Percentiles rank a stretch among this genome's conserved stretches.
Conservation (phyloP, 2,329 filamentous ascomycete species). For the Cryphonectria nitschkei region DNA sequence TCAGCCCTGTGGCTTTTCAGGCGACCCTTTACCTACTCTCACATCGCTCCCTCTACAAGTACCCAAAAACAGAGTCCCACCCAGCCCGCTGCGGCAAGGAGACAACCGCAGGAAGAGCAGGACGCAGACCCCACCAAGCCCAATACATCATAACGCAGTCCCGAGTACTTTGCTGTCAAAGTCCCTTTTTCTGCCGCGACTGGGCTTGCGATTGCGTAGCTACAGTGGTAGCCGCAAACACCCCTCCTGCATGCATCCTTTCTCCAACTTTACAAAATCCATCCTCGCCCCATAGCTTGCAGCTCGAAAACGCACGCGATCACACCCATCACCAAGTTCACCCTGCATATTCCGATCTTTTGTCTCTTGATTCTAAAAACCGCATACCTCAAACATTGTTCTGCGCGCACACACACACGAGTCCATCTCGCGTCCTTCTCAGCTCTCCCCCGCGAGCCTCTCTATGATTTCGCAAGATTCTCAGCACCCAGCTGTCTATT, state of each 20-base stretch:
- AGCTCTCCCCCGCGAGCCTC: constrained; percentile 1
- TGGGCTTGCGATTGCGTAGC: constrained; percentile 10
- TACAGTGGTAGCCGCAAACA: not conserved
- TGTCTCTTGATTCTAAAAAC: not conserved
- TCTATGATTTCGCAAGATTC: constrained; percentile 20
- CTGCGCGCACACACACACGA: not conserved
- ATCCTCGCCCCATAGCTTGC: not conserved
- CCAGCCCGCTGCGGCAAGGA: constrained; percentile 11
- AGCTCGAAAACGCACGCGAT: constrained; percentile 22
- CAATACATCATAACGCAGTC: constrained; percentile 7
- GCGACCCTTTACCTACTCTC: not conserved
- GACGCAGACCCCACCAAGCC: constrained; percentile 11
- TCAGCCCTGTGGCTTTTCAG: constrained; percentile 21
- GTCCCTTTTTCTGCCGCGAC: constrained; percentile 7
- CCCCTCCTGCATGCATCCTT: constrained; percentile 1
- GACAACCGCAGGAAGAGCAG: constrained; percentile 9
- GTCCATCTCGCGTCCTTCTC: constrained; percentile 17
- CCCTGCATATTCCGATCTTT: constrained; percentile 20
- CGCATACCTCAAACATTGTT: not conserved
- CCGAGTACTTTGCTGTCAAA: not conserved
- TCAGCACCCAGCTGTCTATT: constrained; percentile 5
- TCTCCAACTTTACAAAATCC: constrained; percentile 11
- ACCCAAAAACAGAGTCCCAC: not conserved
- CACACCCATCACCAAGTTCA: constrained; percentile 17
- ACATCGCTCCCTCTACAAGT: not conserved